Base-by-base conservation (phyloP, 306 rosid genomes). In the Lotus japonicus region DNA sequence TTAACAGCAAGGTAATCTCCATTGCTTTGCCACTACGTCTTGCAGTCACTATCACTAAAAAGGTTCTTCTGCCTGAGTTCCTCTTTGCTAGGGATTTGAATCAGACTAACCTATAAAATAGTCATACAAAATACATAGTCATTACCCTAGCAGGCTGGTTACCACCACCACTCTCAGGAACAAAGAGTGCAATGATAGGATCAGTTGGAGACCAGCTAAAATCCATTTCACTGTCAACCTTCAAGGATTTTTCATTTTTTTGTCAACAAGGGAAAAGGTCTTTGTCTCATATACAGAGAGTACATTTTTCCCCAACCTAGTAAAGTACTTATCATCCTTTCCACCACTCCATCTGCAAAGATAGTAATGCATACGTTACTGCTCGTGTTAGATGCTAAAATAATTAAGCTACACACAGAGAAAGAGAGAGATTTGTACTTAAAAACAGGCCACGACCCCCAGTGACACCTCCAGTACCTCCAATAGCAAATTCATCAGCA, bases 121-220 rank as follows among this genome's bases (percentile, higher is more conserved):
- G 5, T 31, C 5, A 6, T 3, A 38, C 0, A 49, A 11, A 17
- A 13, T 36, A 45, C 11, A 45, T 13, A 17, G 5, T 14, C 38
- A 58, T 19, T 77, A 92, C 98, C 85, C 91, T 84, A 33, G 98
- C 98, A 48, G 98, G 98, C 57, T 89, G 98, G 80, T 92, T 90
- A 16, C 97, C 97, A 72, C 96, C 97, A 14, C 96, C 96, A 66
- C 84, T 68, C 75, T 92, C 98, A 2, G 98, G 98, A 86, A 92
- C 96, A 80, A 83, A 84, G 28, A 92, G 86, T n/a, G 96, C 78
- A 64, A 92, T 84, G 74, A 89, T 92, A 6, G 92, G 89, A 80
- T 92, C 98, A 5, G 89, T 82, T 8, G 96, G 96, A 11, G 98
- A 92, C 98, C 98, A 92, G 79, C 89, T 18, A 72, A 92, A 92